These are phyloP conservation scores for Fistulinella staudtii DNA, from an alignment of 1,284 basidiomycete genomes.

Conservation along the genomic window DNA sequence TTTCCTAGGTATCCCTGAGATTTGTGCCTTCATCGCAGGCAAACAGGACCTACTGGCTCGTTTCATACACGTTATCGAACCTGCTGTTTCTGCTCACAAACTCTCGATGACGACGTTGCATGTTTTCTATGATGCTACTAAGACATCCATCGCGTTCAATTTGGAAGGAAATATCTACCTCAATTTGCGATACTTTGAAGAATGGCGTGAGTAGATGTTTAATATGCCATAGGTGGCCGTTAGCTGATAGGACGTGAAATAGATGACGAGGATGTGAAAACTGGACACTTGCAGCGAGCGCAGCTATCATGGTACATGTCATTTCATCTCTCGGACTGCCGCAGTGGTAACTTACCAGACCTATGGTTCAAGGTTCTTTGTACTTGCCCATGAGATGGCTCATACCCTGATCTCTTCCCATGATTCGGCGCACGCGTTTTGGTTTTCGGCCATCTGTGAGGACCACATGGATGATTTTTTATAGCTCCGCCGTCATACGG, in stretches of 20 bases:
- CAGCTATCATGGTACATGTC: conserved; percentile 68
- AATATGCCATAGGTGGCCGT: no score
- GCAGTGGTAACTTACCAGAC: neutral
- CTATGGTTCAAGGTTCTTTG: conserved; percentile 64
- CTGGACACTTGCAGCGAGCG: conserved; percentile 56
- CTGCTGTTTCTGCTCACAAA: neutral
- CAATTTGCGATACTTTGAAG: conserved; percentile 81
- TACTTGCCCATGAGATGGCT: conserved; percentile 86
- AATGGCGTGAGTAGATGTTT: conserved; percentile 78
- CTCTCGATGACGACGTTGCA: neutral
- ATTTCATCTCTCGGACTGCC: neutral
- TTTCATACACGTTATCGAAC: neutral
- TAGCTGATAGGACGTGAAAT: neutral
- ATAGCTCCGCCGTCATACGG: no score
- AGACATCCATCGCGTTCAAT: conserved; percentile 92
- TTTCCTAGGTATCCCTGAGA: neutral
- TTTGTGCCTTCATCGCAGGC: neutral
- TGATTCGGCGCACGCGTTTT: conserved; percentile 87
- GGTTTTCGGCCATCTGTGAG: conserved; percentile 87
- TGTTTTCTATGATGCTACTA: conserved; percentile 79
- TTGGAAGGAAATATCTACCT: conserved; percentile 85
- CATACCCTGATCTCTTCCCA: conserved; percentile 76
- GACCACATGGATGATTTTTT: conserved; percentile 34
- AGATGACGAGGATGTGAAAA: conserved; percentile 3
- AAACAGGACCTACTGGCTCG: neutral